Conservation (phyloP, 2,329 filamentous ascomycete species). For the Thielaviopsis populi region DNA sequence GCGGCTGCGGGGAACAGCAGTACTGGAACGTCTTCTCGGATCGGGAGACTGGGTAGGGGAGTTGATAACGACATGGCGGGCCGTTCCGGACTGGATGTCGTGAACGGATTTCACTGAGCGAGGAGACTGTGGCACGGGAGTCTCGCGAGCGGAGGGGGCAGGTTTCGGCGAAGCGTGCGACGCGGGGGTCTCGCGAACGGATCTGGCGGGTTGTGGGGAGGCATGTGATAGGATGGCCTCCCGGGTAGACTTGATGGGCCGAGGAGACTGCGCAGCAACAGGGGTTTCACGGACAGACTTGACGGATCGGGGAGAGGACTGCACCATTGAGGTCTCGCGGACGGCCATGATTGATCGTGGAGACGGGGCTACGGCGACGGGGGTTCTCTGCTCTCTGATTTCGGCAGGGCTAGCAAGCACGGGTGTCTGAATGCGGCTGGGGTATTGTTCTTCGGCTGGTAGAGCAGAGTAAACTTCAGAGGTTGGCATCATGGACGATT, state of each 20-base stretch:
- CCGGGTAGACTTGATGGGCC: background rate
- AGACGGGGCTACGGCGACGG: background rate
- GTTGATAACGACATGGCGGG: conserved; percentile 10
- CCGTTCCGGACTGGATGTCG: conserved; percentile 5
- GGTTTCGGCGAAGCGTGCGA: background rate
- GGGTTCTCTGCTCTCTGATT: conserved; percentile 1
- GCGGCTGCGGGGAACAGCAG: conserved; percentile 12
- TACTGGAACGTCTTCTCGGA: conserved; percentile 11
- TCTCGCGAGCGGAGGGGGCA: background rate
- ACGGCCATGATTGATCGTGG: background rate
- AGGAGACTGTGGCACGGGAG: background rate
- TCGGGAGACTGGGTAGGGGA: conserved; percentile 11
- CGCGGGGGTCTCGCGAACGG: background rate
- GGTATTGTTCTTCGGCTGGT: conserved; percentile 4
- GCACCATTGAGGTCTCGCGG: background rate
- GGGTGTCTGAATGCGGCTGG: conserved; percentile 6
- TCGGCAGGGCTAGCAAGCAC: conserved; percentile 11
- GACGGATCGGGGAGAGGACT: background rate
- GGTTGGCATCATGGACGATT: conserved; percentile 9
- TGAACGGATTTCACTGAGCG: conserved; percentile 3
- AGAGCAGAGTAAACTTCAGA: conserved; percentile 11
- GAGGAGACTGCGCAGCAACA: background rate
- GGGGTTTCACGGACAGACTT: background rate
- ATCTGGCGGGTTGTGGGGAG: background rate
- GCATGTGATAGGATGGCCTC: background rate